Evolutionary conservation across 2,329 filamentous ascomycete species (phyloP).

Genomic region (Curvularia verruculosa): DNA sequence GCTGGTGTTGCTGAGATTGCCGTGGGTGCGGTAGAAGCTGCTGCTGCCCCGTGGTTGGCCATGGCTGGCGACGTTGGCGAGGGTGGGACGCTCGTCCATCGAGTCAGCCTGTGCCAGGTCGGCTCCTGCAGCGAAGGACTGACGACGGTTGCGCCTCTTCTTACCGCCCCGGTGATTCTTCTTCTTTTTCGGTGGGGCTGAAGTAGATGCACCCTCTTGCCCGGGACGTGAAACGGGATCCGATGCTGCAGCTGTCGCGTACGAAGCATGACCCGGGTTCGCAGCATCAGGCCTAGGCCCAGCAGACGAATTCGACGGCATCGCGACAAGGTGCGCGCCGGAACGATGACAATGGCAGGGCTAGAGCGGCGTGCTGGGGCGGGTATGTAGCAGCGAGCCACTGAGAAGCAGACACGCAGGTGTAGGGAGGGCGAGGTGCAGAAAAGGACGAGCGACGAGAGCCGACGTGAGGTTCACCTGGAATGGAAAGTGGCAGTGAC

Average conservation of each 20-base stretch:
- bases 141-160: slow-evolving; percentile 76
- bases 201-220: slow-evolving; percentile 16
- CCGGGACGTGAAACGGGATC: slow-evolving; percentile 10
- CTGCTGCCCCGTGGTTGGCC: slow-evolving; percentile 47
- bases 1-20: slow-evolving; percentile 79
- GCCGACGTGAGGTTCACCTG: slow-evolving; percentile 4
- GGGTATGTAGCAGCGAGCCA: slow-evolving; percentile 10
- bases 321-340: slow-evolving; percentile 13
- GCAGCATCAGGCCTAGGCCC: slow-evolving; percentile 15
- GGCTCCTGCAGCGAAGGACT: slow-evolving; percentile 72
- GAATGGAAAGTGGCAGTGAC: slow-evolving; percentile 13
- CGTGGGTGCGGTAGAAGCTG: slow-evolving; percentile 61
- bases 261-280: slow-evolving; percentile 19
- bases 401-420: slow-evolving; percentile 9
- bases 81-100: slow-evolving; percentile 59
- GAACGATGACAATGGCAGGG: slow-evolving; percentile 10
- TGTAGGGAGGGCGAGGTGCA: slow-evolving; percentile 1
- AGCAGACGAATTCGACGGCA: slow-evolving; percentile 25
- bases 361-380: background rate
- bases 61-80: slow-evolving; percentile 46
- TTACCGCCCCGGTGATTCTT: slow-evolving; percentile 78
- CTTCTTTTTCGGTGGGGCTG: slow-evolving; percentile 59
- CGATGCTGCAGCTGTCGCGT: slow-evolving; percentile 25
- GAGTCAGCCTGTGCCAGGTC: slow-evolving; percentile 62
- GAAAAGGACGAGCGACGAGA: slow-evolving; percentile 4